Percentiles rank a stretch among this genome's conserved stretches.
These are phyloP conservation scores for Cardiospermum halicacabum DNA, from an alignment of 345 rosid genomes.

Conservation along the genomic window DNA sequence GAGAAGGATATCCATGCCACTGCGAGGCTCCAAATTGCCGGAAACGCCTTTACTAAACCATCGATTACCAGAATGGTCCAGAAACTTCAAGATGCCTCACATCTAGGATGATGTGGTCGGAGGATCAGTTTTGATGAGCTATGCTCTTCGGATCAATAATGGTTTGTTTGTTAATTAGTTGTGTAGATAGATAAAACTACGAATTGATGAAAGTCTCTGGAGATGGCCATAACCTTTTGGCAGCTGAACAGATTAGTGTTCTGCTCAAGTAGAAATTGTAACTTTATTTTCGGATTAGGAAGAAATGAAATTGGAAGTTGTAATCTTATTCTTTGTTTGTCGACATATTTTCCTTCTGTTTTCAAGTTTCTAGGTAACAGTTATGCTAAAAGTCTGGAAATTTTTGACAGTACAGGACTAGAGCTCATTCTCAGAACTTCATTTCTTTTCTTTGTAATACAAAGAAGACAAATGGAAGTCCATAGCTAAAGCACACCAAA, in stretches of 20 bases:
- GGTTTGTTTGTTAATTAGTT: background rate
- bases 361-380: background rate
- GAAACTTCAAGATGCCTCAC: background rate
- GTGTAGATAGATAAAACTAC: background rate
- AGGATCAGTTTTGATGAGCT: background rate
- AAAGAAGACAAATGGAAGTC: slow-evolving; percentile 59
- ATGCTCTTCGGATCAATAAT: background rate
- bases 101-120: background rate
- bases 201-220: background rate
- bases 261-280: background rate
- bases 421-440: slow-evolving; percentile 28
- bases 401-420: background rate
- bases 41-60: slow-evolving; percentile 46
- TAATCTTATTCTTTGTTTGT: background rate
- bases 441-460: slow-evolving; percentile 37
- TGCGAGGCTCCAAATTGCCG: slow-evolving; percentile 70
- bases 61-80: background rate
- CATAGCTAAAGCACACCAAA: slow-evolving; percentile 45
- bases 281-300: background rate
- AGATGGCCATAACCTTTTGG: background rate
- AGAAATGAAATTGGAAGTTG: background rate
- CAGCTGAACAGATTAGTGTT: background rate
- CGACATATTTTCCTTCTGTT: background rate
- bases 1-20: slow-evolving; percentile 59
- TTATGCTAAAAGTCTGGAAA: background rate